Base-by-base conservation (phyloP, 768 basidiomycete species). In the Russula brevipes region DNA sequence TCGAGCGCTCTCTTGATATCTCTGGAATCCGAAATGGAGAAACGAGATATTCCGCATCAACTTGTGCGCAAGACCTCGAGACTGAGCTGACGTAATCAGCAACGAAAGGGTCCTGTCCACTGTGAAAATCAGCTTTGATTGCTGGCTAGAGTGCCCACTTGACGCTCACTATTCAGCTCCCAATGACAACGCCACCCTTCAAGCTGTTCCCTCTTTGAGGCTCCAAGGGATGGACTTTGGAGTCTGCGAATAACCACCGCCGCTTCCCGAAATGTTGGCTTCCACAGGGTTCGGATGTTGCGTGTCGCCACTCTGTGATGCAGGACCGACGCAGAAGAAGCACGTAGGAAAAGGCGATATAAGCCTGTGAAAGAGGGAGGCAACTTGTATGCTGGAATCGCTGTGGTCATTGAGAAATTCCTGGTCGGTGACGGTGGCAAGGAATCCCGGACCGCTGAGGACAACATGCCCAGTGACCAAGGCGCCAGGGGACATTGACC, bases 31-130 rank as follows among this genome's bases (percentile, higher is more conserved):
- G 78, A 70, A 76, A 36, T 76, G 67, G 54, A 83, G 66, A 24
- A 76, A 70, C 10, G 73, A 72, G 12, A 87, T 72, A 68, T 89
- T 88, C 17, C 80, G 80, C 6, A 85, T 84, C 6, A 84, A 67
- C 60, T 74, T 75, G 69, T 88, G 85, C 11, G 87, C 72, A 14
- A 87, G 73, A 14, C 89, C 89, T 33, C 86, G 81, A 39, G 82
- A 80, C 61, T 77, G 76, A 4, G 82, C 80, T n/a, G 89, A 85
- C 33, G 78, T 82, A 72, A 82, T 79, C 51, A 91, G 71, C 9
- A 91, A 66, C 38, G 78, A 77, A 45, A 91, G 77, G 0, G 88
- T 89, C 62, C 78, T 80, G 69, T 91, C 88, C 72, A 88, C 89
- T 91, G 5, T 6, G 63, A 42, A 10, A 42, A 50, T 54, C 44